Base-by-base conservation (phyloP, 2,329 filamentous ascomycete species). In the Xylaria sp. region DNA sequence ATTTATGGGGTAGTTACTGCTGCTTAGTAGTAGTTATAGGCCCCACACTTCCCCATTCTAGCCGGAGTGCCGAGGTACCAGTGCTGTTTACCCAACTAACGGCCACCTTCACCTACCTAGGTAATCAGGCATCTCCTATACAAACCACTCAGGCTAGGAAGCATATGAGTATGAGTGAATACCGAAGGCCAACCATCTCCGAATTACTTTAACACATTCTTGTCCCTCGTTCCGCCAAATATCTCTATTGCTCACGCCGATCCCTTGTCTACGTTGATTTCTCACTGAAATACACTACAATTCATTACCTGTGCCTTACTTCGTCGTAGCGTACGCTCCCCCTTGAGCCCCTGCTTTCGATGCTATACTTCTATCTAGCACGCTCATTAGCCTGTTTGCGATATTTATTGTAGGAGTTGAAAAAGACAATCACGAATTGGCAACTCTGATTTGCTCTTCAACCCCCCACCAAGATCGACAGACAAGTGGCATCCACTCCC, bases 41-140 rank as follows among this genome's bases (percentile, higher is more conserved):
- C 16, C 51, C 51, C 51, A 54, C 51, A 35, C 1, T 53, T 29
- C 25, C 86, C 29, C 37, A 27, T 37, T 66, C 60, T 61, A 74
- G 65, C 73, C 70, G 71, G 71, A 69, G 71, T 70, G 71, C 73
- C 73, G 73, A 74, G 73, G 73, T 73, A 71, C 29, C 55, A 23
- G 27, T 53, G 25, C 5, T 16, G 27, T 29, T 27, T 53, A 21
- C 48, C 27, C 25, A 51, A 18, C 25, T 51, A 8, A 8, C 16
- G 25, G 25, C 25, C 23, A 9, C 3, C 12, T 51, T 27, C 23
- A 51, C 40, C 47, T 48, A n/a, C n/a, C n/a, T n/a, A n/a, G n/a
- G n/a, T n/a, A 42, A 60, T 37, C 61, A 64, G 68, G 58, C 60
- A 63, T 60, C 59, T 60, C 21, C 12, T 23, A 21, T 21, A n/a